Conservation (phyloP, 768 basidiomycete species). For the Podaxis sp. region DNA sequence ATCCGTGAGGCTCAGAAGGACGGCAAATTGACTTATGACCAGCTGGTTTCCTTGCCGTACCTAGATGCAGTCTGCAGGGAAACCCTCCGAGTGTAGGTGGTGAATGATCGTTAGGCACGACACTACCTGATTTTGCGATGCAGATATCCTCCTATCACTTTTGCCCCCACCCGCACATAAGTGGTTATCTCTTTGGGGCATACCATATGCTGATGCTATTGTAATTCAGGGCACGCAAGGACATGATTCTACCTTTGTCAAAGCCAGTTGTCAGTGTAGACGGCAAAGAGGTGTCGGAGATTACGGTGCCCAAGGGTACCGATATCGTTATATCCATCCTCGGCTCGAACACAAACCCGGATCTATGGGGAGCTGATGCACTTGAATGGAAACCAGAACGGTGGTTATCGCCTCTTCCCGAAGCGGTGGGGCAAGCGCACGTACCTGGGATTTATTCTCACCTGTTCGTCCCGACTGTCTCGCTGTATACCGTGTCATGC, state of each 20-base stretch:
- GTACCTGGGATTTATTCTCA: constrained; percentile 17
- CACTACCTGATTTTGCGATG: neutral
- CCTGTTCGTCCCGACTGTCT: constrained; percentile 1
- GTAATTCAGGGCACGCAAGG: neutral
- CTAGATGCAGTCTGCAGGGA: constrained; percentile 42
- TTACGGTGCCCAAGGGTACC: neutral
- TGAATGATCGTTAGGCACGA: neutral
- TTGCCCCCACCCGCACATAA: neutral
- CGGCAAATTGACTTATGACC: constrained; percentile 34
- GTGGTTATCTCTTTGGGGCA: neutral
- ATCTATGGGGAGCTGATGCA: constrained; percentile 36
- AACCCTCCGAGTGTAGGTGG: constrained; percentile 36
- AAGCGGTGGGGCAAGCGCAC: constrained; percentile 20
- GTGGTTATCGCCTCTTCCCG: constrained; percentile 34
- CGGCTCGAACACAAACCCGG: constrained; percentile 13
- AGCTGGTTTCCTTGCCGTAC: constrained; percentile 34
- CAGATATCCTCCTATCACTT: neutral
- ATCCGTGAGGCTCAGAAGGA: constrained; percentile 27
- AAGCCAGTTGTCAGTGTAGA: neutral
- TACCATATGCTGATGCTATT: neutral
- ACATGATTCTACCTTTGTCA: neutral
- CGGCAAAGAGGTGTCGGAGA: neutral
- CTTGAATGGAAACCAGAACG: constrained; percentile 37
- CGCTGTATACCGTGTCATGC: neutral
- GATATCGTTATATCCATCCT: neutral